Base-by-base conservation (phyloP, 1,284 basidiomycete species). In the Wolfiporia cocos region DNA sequence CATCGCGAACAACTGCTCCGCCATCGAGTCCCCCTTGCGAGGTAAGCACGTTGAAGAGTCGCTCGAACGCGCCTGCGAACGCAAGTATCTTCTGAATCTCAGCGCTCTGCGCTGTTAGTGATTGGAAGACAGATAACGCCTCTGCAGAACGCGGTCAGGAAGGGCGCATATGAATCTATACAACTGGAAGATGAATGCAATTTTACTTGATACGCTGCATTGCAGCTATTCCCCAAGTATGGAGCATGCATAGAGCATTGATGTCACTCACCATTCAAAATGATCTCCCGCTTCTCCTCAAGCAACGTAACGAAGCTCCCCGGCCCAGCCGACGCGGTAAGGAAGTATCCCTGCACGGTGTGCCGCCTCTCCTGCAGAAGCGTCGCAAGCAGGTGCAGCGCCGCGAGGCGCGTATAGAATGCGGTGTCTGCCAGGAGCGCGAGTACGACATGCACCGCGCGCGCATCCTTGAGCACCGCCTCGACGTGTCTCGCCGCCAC, bases 11-110 rank as follows among this genome's bases (percentile, higher is more conserved):
- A 29, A 92, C 86, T 46, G 87, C 74, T 5, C 93, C 93, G 15
- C 92, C 92, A 53, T 98, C 94, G 29, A 95, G 74, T 0, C 96
- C 92, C 30, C 92, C 90, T 64, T 97, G 95, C 46, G 80, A 74
- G 5, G 79, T 75, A 48, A 98, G 78, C 37, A 92, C 92, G 46
- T 86, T 85, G 66, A 99, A 92, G 23, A 98, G 74, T 59, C 88
- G 92, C 67, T 99, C 95, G 58, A 99, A 98, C 0, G 89, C 90
- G 22, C 96, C 94, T 54, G 95, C 93, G 58, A 99, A 99, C 0
- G 94, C 93, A 32, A 98, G 80, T 18, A 98, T 84, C 67, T 98
- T 99, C 61, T 98, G 95, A 37, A 99, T 89, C 60, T 98, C 93
- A 24, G 91, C 80, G 55, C 89, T 98, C 51, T 92, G 86, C 1